These are phyloP conservation scores for Ramularia endophylla DNA, from an alignment of 2,329 filamentous ascomycete species.

Conservation along the genomic window DNA sequence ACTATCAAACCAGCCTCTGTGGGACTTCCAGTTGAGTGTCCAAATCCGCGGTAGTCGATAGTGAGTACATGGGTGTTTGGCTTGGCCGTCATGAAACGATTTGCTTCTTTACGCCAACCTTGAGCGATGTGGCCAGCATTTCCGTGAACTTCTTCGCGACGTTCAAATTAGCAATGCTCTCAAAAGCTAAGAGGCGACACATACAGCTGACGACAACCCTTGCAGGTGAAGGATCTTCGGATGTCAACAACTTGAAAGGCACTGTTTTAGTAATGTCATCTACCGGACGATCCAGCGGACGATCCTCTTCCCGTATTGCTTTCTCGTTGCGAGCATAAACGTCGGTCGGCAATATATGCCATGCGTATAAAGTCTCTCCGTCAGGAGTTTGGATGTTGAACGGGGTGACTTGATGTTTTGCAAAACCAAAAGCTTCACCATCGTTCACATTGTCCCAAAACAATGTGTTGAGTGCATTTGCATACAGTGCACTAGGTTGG, in stretches of 20 bases:
- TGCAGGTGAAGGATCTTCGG: slow-evolving; percentile 43
- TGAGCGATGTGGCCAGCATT: slow-evolving; percentile 86
- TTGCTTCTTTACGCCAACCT: slow-evolving; percentile 66
- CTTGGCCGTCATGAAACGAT: slow-evolving; percentile 68
- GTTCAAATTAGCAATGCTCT: slow-evolving; percentile 1
- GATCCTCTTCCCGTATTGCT: slow-evolving; percentile 44
- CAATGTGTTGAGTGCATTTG: slow-evolving; percentile 68
- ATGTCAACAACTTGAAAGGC: slow-evolving; percentile 46
- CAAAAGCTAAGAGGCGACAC: slow-evolving; percentile 5
- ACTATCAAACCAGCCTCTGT: slow-evolving; percentile 74
- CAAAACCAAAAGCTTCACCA: slow-evolving; percentile 80
- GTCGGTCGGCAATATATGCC: slow-evolving; percentile 80
- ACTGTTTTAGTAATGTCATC: slow-evolving; percentile 43
- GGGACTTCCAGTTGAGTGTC: slow-evolving; percentile 71
- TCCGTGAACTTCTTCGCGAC: slow-evolving; percentile 36
- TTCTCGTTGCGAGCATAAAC: slow-evolving; percentile 68
- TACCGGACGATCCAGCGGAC: slow-evolving; percentile 40
- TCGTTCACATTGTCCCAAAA: slow-evolving; percentile 68
- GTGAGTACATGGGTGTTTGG: slow-evolving; percentile 75
- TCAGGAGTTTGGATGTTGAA: slow-evolving; percentile 73
- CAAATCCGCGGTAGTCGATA: slow-evolving; percentile 87
- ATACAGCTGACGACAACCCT: slow-evolving; percentile 52
- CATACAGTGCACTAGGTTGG: slow-evolving; percentile 65
- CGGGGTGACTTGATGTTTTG: slow-evolving; percentile 80
- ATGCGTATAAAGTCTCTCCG: slow-evolving; percentile 72